Evolutionary conservation across 768 basidiomycete genomes (phyloP).

Genomic region (Pleurotus cornucopiae): DNA sequence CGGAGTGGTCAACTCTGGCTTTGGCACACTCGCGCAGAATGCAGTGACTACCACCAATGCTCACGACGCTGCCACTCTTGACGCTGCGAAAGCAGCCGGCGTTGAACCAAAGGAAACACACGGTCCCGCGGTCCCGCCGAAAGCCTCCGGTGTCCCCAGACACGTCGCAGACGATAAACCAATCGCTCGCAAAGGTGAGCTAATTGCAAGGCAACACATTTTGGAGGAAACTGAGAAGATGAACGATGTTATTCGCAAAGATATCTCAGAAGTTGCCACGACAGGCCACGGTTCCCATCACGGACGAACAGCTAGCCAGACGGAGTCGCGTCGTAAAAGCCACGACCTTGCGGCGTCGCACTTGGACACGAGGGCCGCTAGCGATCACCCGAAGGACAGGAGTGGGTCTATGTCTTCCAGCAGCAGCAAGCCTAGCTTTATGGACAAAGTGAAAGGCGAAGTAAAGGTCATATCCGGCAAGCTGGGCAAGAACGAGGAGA

Average conservation of each 20-base stretch:
- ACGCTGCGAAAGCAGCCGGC: not conserved
- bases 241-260: not conserved
- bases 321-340: too few species aligned
- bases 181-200: not conserved
- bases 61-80: not conserved
- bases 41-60: not conserved
- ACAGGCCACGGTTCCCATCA: not conserved
- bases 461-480: constrained; percentile 35
- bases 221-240: constrained; percentile 4
- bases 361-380: not conserved
- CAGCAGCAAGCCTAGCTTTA: constrained; percentile 21
- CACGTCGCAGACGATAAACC: not conserved
- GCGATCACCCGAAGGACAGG: not conserved
- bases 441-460: constrained; percentile 36
- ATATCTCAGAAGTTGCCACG: not conserved
- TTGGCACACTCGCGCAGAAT: not conserved
- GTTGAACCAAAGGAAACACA: not conserved
- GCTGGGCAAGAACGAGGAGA: constrained; percentile 28
- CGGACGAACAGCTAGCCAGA: not conserved
- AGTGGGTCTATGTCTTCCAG: not conserved
- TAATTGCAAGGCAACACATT: not conserved
- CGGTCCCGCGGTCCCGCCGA: not conserved
- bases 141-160: not conserved
- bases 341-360: too few species aligned
- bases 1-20: not conserved